Percentiles rank a stretch among this genome's conserved stretches.
These are phyloP conservation scores for Trypanosoma scelopori DNA, from an alignment of 208 protist species.

Conservation along the genomic window DNA sequence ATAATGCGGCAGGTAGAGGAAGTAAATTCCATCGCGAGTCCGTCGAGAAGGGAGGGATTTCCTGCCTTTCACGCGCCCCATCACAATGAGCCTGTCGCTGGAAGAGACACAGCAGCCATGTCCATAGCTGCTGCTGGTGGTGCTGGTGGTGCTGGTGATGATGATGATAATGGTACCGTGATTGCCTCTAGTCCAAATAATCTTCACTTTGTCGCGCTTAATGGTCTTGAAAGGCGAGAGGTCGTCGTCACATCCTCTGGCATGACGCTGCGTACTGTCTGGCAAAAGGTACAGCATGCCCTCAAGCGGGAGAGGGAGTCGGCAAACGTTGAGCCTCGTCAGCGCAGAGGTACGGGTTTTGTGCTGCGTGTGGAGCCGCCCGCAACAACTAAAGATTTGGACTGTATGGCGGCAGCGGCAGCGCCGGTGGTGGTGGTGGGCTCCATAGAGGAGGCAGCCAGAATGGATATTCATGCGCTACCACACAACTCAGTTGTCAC, in stretches of 20 bases:
- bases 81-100: background rate
- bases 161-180: too few relatives aligned
- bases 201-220: conserved; percentile 41
- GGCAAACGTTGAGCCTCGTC: conserved; percentile 19
- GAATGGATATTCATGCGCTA: conserved; percentile 45
- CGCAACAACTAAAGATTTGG: background rate
- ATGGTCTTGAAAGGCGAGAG: conserved; percentile 39
- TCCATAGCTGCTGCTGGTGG: background rate
- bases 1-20: conserved; percentile 37
- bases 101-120: background rate
- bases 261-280: conserved; percentile 58
- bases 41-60: background rate
- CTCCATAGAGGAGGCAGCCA: conserved; percentile 30
- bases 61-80: background rate
- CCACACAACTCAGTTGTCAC: conserved; percentile 32
- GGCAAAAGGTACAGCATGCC: conserved; percentile 33
- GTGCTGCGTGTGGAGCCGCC: conserved; percentile 6
- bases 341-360: background rate
- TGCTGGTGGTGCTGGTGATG: background rate
- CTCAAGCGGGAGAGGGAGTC: conserved; percentile 21
- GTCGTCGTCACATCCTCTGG: conserved; percentile 42
- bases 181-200: background rate
- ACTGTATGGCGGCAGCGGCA: background rate
- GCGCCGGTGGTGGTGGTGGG: conserved; percentile 2
- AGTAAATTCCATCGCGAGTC: conserved; percentile 6